These are phyloP conservation scores for Kalmanozyma brasiliensis DNA, from an alignment of 1,284 basidiomycete genomes.

Conservation along the genomic window DNA sequence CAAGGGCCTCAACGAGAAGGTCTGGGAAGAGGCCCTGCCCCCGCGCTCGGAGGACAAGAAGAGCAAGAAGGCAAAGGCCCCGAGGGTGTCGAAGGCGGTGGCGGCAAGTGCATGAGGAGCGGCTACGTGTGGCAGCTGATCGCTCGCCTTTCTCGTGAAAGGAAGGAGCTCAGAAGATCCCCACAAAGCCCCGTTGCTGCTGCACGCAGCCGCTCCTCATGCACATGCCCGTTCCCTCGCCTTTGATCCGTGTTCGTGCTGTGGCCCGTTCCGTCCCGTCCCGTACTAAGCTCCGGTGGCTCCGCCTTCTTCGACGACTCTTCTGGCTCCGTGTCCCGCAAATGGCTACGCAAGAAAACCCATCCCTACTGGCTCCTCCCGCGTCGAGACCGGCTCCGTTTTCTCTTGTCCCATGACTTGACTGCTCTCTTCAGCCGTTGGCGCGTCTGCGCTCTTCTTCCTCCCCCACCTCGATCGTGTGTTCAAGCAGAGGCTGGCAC, in stretches of 20 bases:
- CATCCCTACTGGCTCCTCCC: slow-evolving; percentile 41
- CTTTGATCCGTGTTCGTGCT: slow-evolving; percentile 5
- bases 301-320: slow-evolving; percentile 13
- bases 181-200: slow-evolving; percentile 28
- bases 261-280: slow-evolving; percentile 14
- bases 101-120: slow-evolving; percentile 52
- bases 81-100: slow-evolving; percentile 38
- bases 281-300: slow-evolving; percentile 24
- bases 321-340: slow-evolving; percentile 17
- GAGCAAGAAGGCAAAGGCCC: slow-evolving; percentile 50
- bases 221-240: slow-evolving; percentile 31
- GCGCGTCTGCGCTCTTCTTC: slow-evolving; percentile 35
- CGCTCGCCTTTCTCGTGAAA: neutral
- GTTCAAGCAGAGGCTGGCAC: slow-evolving; percentile 23
- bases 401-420: slow-evolving; percentile 27
- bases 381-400: slow-evolving; percentile 41
- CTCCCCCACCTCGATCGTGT: slow-evolving; percentile 20
- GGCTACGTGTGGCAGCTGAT: slow-evolving; percentile 52
- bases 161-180: slow-evolving; percentile 10
- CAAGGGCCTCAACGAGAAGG: slow-evolving; percentile 61
- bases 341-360: slow-evolving; percentile 44
- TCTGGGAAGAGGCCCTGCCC: slow-evolving; percentile 60
- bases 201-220: slow-evolving; percentile 52
- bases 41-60: slow-evolving; percentile 50
- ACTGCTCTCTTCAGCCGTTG: slow-evolving; percentile 48